Base-by-base conservation (phyloP, 2,329 filamentous ascomycete genomes). In the Aquanectria penicillioides region DNA sequence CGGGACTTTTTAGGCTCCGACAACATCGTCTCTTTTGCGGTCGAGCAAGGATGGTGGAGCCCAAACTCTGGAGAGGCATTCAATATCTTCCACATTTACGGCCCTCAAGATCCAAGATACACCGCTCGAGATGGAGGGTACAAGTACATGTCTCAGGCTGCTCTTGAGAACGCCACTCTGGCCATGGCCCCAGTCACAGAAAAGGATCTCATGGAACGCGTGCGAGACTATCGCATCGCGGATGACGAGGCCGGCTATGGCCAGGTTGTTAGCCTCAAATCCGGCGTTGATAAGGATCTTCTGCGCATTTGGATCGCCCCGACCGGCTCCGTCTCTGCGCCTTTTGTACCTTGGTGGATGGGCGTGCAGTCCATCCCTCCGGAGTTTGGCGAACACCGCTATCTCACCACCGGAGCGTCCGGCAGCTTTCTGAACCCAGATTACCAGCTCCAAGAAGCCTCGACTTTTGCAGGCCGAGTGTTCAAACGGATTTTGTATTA, bases 401-500 rank as follows among this genome's bases (percentile, higher is more conserved):
- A 68, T 5, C 20, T 68, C 8, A 68, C 66, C 0, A 69, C 66
- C 0, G 66, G 66, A 1, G 66, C 66, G 2, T 68, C 66, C 0
- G 60, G 66, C 40, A 68, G 64, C 22, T 68, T 68, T 20, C 64
- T 68, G 33, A 68, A 67, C 37, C 66, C 66, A 0, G 66, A 68
- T 17, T 69, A 68, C 1, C 66, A 68, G 37, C 57, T 65, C 0
- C 66, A 69, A 17, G 66, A 68, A 43, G 66, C 66, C 0, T 67
- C 66, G 1, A 49, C 64, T 20, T 68, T 68, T 8, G 66, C 64
- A 0, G 66, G 64, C 0, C 66, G 66, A 2, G 57, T 68, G 0
- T 68, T 68, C 20, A 68, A 68, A 20, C 57, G 66, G 0, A 59
- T 68, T 1, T 3, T 68, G 2, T 68, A 68, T 10, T 68, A 68